Percentiles rank a stretch among this genome's conserved stretches.
Conservation (phyloP, 2,329 filamentous ascomycete species). For the Xylariaceae sp. region DNA sequence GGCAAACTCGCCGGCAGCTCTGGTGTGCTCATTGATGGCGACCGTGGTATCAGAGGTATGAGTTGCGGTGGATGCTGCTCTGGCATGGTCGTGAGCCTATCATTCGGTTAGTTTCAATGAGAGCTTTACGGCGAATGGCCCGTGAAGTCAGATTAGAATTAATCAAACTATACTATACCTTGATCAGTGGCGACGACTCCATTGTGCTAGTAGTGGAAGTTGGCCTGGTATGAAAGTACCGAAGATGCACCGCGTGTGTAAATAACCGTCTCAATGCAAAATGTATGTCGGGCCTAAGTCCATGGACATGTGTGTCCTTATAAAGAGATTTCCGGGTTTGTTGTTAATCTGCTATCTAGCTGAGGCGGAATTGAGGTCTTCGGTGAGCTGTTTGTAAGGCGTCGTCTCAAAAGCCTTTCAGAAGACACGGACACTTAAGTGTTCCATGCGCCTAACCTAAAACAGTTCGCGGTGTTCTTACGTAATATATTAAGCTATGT, state of each 20-base stretch:
- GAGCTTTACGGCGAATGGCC: neutral
- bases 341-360: neutral
- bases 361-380: neutral
- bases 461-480: too few species aligned
- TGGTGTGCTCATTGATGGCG: slow-evolving; percentile 80
- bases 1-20: slow-evolving; percentile 83
- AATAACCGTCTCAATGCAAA: neutral
- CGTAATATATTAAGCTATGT: too few species aligned
- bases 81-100: slow-evolving; percentile 82
- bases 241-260: neutral
- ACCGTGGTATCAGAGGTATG: slow-evolving; percentile 70
- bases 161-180: slow-evolving; percentile 42
- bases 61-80: slow-evolving; percentile 71
- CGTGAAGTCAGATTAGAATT: neutral
- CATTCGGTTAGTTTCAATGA: slow-evolving; percentile 12
- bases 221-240: slow-evolving; percentile 1
- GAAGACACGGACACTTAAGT: neutral
- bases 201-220: slow-evolving; percentile 37
- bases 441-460: too few species aligned
- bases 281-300: neutral
- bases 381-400: neutral
- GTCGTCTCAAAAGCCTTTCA: neutral
- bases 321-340: neutral
- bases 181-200: slow-evolving; percentile 64
- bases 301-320: neutral